Evolutionary conservation across 2,329 filamentous ascomycete genomes (phyloP).

Genomic region (Stylonectria norvegica): DNA sequence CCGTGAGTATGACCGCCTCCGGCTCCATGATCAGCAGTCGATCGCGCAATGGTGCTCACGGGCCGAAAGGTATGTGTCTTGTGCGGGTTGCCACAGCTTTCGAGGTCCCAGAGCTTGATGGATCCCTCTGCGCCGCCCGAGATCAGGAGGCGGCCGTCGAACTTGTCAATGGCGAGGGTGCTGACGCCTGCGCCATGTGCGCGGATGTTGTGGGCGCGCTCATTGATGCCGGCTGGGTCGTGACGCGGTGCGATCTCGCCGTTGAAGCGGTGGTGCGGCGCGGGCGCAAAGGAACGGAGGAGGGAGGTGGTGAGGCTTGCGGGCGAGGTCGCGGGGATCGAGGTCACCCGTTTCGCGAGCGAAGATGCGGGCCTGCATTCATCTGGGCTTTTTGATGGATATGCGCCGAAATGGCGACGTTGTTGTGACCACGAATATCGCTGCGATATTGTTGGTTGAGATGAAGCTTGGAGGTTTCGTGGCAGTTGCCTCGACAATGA

Average conservation of each 20-base stretch:
- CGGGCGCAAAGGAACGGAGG: slow-evolving; percentile 65
- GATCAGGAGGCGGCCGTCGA: slow-evolving; percentile 72
- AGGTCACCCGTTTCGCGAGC: slow-evolving; percentile 71
- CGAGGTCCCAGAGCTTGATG: slow-evolving; percentile 83
- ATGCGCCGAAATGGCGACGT: no score
- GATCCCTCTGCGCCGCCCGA: slow-evolving; percentile 84
- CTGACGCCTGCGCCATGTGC: slow-evolving; percentile 79
- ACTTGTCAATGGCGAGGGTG: slow-evolving; percentile 73
- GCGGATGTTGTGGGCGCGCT: slow-evolving; percentile 41
- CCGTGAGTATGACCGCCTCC: slow-evolving; percentile 62
- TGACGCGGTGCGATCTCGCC: slow-evolving; percentile 37
- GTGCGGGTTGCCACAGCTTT: slow-evolving; percentile 50
- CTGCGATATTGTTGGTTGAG: no score
- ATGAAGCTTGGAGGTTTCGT: no score
- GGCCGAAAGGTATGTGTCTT: slow-evolving; percentile 52
- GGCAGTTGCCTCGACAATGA: no score
- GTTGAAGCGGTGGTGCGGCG: slow-evolving; percentile 66
- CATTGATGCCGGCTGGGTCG: slow-evolving; percentile 21
- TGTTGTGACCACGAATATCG: no score
- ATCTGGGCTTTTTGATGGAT: slow-evolving; percentile 33
- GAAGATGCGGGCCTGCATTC: slow-evolving; percentile 73
- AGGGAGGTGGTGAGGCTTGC: slow-evolving; percentile 63
- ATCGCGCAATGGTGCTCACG: slow-evolving; percentile 47
- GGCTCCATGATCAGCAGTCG: slow-evolving; percentile 27
- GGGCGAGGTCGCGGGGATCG: slow-evolving; percentile 59